Base-by-base conservation (phyloP, 1,284 basidiomycete genomes). In the Boletus semigastroideus region DNA sequence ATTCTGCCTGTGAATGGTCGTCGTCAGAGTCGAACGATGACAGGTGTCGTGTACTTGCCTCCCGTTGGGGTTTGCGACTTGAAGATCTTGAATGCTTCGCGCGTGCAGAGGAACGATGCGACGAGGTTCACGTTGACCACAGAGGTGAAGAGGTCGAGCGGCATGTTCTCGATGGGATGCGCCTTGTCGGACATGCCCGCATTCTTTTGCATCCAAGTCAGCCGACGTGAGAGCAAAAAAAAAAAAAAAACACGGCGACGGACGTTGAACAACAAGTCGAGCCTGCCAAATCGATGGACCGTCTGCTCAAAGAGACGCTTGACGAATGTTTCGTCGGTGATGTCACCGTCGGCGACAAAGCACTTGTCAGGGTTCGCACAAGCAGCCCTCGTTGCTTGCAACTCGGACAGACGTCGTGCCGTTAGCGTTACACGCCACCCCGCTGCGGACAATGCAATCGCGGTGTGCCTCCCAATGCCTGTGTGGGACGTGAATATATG, bases 191-290 rank as follows among this genome's bases (percentile, higher is more conserved):
- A 72, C 37, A 83, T 77, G 2, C 90, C 91, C 2, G 86, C 85
- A 58, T 87, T 87, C 84, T 87, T 57, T 19, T 31, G 19, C 33
- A 46, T 6, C 16, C 27, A 11, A 43, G 25, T 49, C 19, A 52
- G 56, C 28, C 17, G 19, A 34, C 8, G 27, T 5, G 16, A 8
- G 9, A n/a, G 37, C 8, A 13, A 8, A n/a, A 16, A 9, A 8
- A 6, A n/a, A 37, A 11, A 13, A 8, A n/a, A 16, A 9, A 37
- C 14, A 43, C 17, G 19, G 46, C 2, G 30, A 59, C 79, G 67
- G 61, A 86, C 90, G 65, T 93, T 92, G 74, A 92, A 93, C 16
- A 89, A 61, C n/a, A 92, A 60, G 64, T 93, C 90, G 20, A 92
- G 63, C 3, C 85, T 60, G 80, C 87, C 87, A 62, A 86, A 91